Base-by-base conservation (phyloP, 768 basidiomycete genomes). In the Boletus sp. region DNA sequence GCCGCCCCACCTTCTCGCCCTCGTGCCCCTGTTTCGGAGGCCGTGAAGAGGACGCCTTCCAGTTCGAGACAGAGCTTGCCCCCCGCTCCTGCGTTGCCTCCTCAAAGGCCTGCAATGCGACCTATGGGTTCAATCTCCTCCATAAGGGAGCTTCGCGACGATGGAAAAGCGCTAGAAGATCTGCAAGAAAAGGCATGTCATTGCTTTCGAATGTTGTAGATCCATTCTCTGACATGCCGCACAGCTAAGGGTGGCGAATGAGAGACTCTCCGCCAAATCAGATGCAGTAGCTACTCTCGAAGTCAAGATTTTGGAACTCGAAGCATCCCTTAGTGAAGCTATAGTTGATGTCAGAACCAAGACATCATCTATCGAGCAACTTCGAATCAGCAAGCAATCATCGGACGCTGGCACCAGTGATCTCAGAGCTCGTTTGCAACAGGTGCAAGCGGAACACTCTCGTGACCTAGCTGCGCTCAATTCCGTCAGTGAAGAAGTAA, bases 11-110 rank as follows among this genome's bases (percentile, higher is more conserved):
- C 52, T 11, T 52, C 77, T 47, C 81, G 84, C 18, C 85, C 90
- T 55, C 84, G 87, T 60, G 83, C 87, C 24, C 78, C 83, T 15
- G 78, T 90, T 40, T 83, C 89, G 15, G 89, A 89, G 28, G 82
- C 81, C 29, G 78, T 82, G 36, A 86, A 78, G 73, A 82, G 81
- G 63, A 69, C 81, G 7, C 72, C 73, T 36, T 61, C 75, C 28
- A 71, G 73, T 28, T 73, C 81, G 24, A 75, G 78, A 35, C 74
- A 75, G 55, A 83, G 73, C 64, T 56, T 81, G 37, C 64, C 75
- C 12, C 64, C 61, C 17, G 48, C 52, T 20, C 46, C 58, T 18
- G 58, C 32, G 17, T 63, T 72, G 20, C 64, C 69, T n/a, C 48
- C 67, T 8, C 66, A 75, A 14, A 54, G 80, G 29, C 81, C 76